A percentile compares a stretch with the other conserved stretches of the same genome.
Evolutionary conservation across 2,329 filamentous ascomycete genomes (phyloP).

Genomic region (Nannizziopsis arthrosporioides): DNA sequence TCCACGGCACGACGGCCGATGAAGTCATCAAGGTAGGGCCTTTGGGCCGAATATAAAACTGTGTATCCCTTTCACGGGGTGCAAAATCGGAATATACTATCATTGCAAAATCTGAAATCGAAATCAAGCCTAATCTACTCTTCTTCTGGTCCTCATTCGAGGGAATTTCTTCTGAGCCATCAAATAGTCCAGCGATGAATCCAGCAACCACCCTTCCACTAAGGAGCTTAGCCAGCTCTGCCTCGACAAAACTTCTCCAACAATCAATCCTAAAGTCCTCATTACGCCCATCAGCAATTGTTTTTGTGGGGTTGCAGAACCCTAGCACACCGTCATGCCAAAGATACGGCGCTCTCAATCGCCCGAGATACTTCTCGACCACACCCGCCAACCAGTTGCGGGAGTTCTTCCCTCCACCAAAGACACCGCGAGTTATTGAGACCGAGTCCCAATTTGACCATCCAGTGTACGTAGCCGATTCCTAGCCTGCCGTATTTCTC

Average conservation of each 20-base stretch:
- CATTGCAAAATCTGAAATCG: background rate
- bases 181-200: conserved; percentile 6
- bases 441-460: conserved; percentile 59
- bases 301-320: conserved; percentile 9
- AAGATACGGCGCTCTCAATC: conserved; percentile 1
- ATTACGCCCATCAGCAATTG: conserved; percentile 3
- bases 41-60: background rate
- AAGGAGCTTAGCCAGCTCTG: conserved; percentile 9
- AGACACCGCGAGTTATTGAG: conserved; percentile 50
- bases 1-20: background rate
- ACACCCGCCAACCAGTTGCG: conserved; percentile 28
- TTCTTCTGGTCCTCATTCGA: conserved; percentile 1
- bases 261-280: conserved; percentile 11
- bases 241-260: conserved; percentile 10
- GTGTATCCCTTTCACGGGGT: background rate
- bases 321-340: conserved; percentile 1
- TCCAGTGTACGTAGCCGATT: conserved; percentile 38
- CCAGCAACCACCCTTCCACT: conserved; percentile 7
- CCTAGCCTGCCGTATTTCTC: background rate
- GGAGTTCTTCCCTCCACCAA: conserved; percentile 48
- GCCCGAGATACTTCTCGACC: conserved; percentile 29
- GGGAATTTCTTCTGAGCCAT: background rate
- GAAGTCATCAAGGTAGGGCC: conserved; percentile 8
- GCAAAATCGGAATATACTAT: background rate
- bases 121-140: background rate